phyloP scores from a whole-genome alignment of 805 yeast species.

The Dipodascus albidus region DNA sequence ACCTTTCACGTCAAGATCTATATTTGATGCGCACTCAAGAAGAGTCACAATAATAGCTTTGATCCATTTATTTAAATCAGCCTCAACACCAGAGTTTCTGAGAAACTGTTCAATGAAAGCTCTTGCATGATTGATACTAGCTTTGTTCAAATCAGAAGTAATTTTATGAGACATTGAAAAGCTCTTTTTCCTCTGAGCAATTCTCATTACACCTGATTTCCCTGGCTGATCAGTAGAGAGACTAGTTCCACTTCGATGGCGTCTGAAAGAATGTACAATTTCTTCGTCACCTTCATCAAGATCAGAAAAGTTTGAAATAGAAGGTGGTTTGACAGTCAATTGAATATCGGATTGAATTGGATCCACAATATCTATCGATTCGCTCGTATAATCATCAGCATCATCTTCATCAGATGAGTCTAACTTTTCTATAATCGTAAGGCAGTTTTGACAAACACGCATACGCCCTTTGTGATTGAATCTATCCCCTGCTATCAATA shows the following conservation, averaged over 20 bases:
- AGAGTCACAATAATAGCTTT: slow-evolving; percentile 39
- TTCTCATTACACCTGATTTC: slow-evolving; percentile 10
- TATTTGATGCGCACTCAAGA: slow-evolving; percentile 40
- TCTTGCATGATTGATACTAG: slow-evolving; percentile 21
- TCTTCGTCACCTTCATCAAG: not conserved
- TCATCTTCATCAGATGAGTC: slow-evolving; percentile 24
- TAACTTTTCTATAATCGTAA: slow-evolving; percentile 47
- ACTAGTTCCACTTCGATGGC: slow-evolving; percentile 16
- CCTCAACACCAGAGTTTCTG: slow-evolving; percentile 27
- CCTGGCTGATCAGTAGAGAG: slow-evolving; percentile 8
- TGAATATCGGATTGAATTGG: not conserved
- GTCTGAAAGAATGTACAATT: slow-evolving; percentile 4
- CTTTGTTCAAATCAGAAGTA: slow-evolving; percentile 22
- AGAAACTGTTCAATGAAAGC: slow-evolving; percentile 23
- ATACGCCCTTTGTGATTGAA: slow-evolving; percentile 56
- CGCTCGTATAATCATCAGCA: not conserved
- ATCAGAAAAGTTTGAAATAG: not conserved
- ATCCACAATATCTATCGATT: not conserved
- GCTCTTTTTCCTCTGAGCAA: slow-evolving; percentile 14
- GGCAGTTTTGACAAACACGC: slow-evolving; percentile 70
- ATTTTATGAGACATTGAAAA: slow-evolving; percentile 6
- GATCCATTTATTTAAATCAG: slow-evolving; percentile 40
- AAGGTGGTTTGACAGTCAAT: not conserved
- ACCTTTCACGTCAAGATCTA: slow-evolving; percentile 47
- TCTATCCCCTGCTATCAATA: slow-evolving; percentile 53